phyloP scores from a whole-genome alignment of 163 green algal genomes.

The Volvox carteri region DNA sequence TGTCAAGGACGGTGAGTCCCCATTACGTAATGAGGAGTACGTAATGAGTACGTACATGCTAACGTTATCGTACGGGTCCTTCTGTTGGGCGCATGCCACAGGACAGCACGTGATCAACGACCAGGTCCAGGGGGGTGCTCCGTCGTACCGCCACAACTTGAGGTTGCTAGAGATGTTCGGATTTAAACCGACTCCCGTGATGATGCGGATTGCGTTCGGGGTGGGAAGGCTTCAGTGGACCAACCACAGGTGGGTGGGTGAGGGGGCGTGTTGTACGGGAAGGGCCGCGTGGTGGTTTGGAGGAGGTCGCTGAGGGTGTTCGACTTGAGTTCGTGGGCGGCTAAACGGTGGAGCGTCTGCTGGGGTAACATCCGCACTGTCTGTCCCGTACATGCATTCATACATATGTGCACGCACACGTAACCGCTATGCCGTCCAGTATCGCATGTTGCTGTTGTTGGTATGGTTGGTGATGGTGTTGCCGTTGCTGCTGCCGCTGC shows the following conservation, averaged over 20 bases:
- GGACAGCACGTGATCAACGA: constrained; percentile 71
- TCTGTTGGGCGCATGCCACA: constrained; percentile 2
- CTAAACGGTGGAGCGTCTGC: too few relatives aligned
- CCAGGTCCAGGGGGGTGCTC: constrained; percentile 80
- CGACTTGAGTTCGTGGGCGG: too few relatives aligned
- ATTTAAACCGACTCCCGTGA: constrained; percentile 71
- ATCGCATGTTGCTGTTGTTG: too few relatives aligned
- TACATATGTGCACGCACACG: too few relatives aligned
- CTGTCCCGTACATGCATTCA: too few relatives aligned
- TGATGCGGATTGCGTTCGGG: constrained; percentile 80
- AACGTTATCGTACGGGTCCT: too few relatives aligned
- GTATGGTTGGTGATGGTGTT: too few relatives aligned
- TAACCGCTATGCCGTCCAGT: too few relatives aligned
- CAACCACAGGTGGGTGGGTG: constrained; percentile 70
- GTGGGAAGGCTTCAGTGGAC: constrained; percentile 73
- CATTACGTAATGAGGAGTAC: too few relatives aligned
- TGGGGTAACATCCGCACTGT: neutral
- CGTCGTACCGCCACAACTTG: constrained; percentile 82
- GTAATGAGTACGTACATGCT: too few relatives aligned
- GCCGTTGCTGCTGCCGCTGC: too few relatives aligned
- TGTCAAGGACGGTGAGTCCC: constrained; percentile 65
- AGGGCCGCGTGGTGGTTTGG: neutral
- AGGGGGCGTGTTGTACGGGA: too few relatives aligned
- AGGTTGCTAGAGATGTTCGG: constrained; percentile 74
- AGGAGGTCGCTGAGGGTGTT: neutral